These are phyloP conservation scores for Cordyceps militaris DNA, from an alignment of 2,329 filamentous ascomycete species.

Conservation along the genomic window DNA sequence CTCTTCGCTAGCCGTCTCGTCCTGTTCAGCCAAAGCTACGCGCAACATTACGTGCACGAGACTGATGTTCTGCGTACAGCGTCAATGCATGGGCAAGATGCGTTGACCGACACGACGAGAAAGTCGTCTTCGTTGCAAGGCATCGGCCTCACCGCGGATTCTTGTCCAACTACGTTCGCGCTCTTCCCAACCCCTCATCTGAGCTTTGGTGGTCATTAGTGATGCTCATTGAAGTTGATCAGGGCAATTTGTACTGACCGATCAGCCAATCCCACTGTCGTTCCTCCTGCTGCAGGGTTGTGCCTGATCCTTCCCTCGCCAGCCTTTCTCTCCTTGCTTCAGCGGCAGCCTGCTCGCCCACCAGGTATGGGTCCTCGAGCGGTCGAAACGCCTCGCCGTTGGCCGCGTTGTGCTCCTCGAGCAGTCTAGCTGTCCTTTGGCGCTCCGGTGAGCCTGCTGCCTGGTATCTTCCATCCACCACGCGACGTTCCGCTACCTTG, in stretches of 20 bases:
- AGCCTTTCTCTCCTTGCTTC: conserved; percentile 50
- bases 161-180: conserved; percentile 42
- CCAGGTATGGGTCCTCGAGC: conserved; percentile 60
- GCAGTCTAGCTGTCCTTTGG: not conserved
- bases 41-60: not conserved
- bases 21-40: not conserved
- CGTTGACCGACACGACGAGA: conserved; percentile 9
- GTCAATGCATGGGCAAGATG: conserved; percentile 6
- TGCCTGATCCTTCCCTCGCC: conserved; percentile 47
- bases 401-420: not conserved
- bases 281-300: conserved; percentile 50
- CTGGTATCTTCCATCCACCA: conserved; percentile 36
- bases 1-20: not conserved
- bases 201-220: conserved; percentile 30
- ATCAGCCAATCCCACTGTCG: conserved; percentile 55
- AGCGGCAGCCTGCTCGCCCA: conserved; percentile 57
- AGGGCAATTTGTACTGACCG: conserved; percentile 33
- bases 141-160: conserved; percentile 30
- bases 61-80: too few relatives aligned
- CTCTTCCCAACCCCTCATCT: conserved; percentile 44
- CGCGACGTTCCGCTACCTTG: conserved; percentile 56
- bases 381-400: conserved; percentile 33
- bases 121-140: conserved; percentile 21
- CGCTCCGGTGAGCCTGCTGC: conserved; percentile 17
- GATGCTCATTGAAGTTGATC: not conserved